These are phyloP conservation scores for Phytophthora chlamydospora DNA, from an alignment of 352 stramenopile species.

Conservation along the genomic window DNA sequence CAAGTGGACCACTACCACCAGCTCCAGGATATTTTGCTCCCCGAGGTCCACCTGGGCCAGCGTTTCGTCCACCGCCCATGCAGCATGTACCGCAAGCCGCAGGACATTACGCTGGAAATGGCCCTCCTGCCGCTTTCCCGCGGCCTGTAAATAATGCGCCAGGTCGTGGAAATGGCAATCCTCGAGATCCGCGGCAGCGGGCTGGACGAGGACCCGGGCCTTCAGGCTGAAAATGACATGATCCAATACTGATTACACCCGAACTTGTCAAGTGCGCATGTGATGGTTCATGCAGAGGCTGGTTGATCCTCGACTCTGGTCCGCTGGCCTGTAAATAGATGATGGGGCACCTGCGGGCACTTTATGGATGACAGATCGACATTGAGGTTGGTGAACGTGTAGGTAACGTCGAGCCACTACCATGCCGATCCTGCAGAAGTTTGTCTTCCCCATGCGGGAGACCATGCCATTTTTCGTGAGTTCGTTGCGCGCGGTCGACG, in stretches of 20 bases:
- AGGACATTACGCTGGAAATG: slow-evolving; percentile 18
- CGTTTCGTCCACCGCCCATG: slow-evolving; percentile 21
- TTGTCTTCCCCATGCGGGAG: slow-evolving; percentile 70
- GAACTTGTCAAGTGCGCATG: slow-evolving; percentile 19
- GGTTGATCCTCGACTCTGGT: slow-evolving; percentile 20
- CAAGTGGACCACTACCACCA: slow-evolving; percentile 6
- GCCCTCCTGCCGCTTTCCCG: slow-evolving; percentile 18
- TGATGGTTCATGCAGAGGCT: slow-evolving; percentile 11
- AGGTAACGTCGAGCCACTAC: slow-evolving; percentile 5
- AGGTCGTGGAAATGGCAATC: slow-evolving; percentile 34
- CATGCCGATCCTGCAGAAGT: slow-evolving; percentile 47
- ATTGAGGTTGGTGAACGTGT: slow-evolving; percentile 1
- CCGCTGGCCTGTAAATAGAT: slow-evolving; percentile 35
- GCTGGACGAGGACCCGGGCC: slow-evolving; percentile 25
- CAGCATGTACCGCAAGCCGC: slow-evolving; percentile 8
- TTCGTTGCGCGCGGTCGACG: slow-evolving; percentile 65
- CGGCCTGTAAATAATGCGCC: slow-evolving; percentile 14
- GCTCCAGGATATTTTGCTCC: slow-evolving; percentile 24
- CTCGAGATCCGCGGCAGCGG: slow-evolving; percentile 48
- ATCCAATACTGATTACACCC: slow-evolving; percentile 15
- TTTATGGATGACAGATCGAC: slow-evolving; percentile 1
- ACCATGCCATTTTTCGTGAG: slow-evolving; percentile 86
- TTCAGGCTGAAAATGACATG: slow-evolving; percentile 17
- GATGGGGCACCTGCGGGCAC: slow-evolving; percentile 1
- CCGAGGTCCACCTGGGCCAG: slow-evolving; percentile 12